phyloP scores from a whole-genome alignment of 352 stramenopile genomes.

The Phytophthora europaea region DNA sequence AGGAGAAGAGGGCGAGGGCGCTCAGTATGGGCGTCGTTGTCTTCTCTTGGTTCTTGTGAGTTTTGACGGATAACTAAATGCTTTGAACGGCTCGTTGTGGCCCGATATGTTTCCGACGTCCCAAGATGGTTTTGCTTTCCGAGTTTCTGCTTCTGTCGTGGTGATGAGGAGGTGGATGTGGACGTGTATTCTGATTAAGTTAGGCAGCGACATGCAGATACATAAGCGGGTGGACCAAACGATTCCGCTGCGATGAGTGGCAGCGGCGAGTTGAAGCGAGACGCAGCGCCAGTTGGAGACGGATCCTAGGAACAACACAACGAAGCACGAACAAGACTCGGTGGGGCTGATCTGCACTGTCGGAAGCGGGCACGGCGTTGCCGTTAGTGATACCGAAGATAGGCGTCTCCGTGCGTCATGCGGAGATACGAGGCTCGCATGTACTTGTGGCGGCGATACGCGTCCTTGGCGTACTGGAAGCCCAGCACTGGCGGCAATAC shows the following conservation, averaged over 20 bases:
- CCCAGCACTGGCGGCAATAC: conserved; percentile 76
- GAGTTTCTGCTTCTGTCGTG: not conserved
- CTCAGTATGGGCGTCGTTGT: not conserved
- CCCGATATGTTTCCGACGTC: conserved; percentile 28
- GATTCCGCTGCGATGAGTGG: not conserved
- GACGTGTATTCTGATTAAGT: conserved; percentile 32
- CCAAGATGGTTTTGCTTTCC: conserved; percentile 6
- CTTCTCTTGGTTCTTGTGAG: conserved; percentile 6
- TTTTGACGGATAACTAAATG: conserved; percentile 42
- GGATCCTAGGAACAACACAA: conserved; percentile 14
- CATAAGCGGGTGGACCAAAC: conserved; percentile 3
- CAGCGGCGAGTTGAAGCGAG: conserved; percentile 16
- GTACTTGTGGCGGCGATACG: conserved; percentile 54
- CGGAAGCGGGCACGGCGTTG: not conserved
- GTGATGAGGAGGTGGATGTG: conserved; percentile 3
- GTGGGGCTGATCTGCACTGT: conserved; percentile 3
- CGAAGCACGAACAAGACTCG: conserved; percentile 6
- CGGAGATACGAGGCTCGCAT: conserved; percentile 48
- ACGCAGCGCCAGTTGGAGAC: conserved; percentile 10
- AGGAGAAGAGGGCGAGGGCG: not conserved
- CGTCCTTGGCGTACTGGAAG: conserved; percentile 65
- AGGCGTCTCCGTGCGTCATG: conserved; percentile 30
- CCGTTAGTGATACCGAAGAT: conserved; percentile 37
- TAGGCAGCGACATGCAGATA: conserved; percentile 28
- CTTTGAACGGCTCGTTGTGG: conserved; percentile 38